Percentiles rank a stretch among this genome's conserved stretches.
Evolutionary conservation across 208 protist species (phyloP).

Genomic region (Balamuthia mandrillaris): DNA sequence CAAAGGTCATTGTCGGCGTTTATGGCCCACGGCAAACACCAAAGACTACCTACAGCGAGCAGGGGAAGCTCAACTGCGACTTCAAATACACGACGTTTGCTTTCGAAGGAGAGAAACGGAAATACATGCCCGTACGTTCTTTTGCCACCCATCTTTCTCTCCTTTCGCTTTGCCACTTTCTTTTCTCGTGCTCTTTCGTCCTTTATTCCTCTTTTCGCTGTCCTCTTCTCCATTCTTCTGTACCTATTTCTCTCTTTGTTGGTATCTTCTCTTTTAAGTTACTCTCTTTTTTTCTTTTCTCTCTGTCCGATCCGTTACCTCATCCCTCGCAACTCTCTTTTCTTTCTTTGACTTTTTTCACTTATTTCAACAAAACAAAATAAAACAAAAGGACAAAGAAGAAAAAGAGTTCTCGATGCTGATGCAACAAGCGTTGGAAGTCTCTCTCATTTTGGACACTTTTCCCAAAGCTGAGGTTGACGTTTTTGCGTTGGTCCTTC

Average conservation of each 20-base stretch:
- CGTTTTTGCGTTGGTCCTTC: constrained; percentile 78
- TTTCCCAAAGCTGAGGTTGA: constrained; percentile 74
- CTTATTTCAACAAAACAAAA: no score
- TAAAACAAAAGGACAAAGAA: constrained; percentile 34
- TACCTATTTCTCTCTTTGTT: no score
- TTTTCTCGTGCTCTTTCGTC: neutral
- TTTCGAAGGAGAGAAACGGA: neutral
- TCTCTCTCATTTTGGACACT: constrained; percentile 21
- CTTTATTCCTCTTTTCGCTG: neutral
- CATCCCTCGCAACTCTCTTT: no score
- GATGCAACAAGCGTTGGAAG: constrained; percentile 30
- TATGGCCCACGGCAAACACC: constrained; percentile 62
- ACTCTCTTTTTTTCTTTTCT: no score
- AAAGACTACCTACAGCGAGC: constrained; percentile 65
- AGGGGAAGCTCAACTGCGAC: constrained; percentile 66
- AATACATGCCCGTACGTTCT: constrained; percentile 7
- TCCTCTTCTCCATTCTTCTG: no score
- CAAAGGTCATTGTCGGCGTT: constrained; percentile 64
- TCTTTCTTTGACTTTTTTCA: no score
- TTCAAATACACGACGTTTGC: constrained; percentile 66
- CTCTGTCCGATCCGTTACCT: no score
- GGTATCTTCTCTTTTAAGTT: no score
- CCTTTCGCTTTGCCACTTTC: neutral
- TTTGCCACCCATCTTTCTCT: neutral
- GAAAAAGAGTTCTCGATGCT: constrained; percentile 30